Conservation (phyloP, 2,329 filamentous ascomycete genomes). For the Epichloe gansuensis region DNA sequence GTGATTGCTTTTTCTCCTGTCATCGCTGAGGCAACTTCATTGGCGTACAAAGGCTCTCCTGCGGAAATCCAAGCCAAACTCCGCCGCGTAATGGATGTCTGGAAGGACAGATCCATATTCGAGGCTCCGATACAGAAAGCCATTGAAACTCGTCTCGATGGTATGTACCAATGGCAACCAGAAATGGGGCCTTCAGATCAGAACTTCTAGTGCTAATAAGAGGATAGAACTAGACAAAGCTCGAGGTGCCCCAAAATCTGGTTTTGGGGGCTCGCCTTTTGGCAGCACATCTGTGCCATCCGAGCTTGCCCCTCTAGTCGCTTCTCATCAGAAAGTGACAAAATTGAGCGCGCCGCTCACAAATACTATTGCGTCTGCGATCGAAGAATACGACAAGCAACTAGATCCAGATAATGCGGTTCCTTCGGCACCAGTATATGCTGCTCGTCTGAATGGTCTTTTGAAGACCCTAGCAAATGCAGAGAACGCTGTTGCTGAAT, state of each 20-base stretch:
- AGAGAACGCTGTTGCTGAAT: conserved; percentile 78
- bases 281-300: conserved; percentile 53
- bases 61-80: conserved; percentile 81
- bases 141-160: conserved; percentile 67
- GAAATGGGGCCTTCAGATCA: no score
- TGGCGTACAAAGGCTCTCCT: conserved; percentile 83
- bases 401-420: conserved; percentile 55
- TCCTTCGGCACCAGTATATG: conserved; percentile 79
- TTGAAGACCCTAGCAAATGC: conserved; percentile 79
- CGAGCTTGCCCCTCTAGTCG: conserved; percentile 65
- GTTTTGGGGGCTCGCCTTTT: conserved; percentile 41
- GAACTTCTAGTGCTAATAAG: neutral
- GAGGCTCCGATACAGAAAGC: conserved; percentile 65
- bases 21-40: conserved; percentile 77
- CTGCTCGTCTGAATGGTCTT: conserved; percentile 77
- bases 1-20: conserved; percentile 81
- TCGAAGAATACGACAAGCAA: conserved; percentile 73
- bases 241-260: conserved; percentile 37
- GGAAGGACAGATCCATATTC: conserved; percentile 79
- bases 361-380: conserved; percentile 55
- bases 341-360: conserved; percentile 60
- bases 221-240: conserved; percentile 49
- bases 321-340: conserved; percentile 57
- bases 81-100: conserved; percentile 82
- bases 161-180: conserved; percentile 31